phyloP scores from a whole-genome alignment of 257 asterid genomes.

The Fraxinus excelsior region DNA sequence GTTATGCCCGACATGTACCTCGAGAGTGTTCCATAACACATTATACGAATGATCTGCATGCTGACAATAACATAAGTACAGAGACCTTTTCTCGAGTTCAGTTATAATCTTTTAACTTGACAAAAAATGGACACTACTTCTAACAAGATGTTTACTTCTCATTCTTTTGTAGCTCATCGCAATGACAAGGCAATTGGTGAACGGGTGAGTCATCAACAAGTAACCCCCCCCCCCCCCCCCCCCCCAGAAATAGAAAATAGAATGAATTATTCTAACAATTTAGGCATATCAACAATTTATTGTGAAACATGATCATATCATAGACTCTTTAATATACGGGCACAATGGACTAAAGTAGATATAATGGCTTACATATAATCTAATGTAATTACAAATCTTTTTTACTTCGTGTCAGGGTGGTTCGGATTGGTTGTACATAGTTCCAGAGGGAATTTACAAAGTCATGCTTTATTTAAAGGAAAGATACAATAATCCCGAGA shows the following conservation, averaged over 20 bases:
- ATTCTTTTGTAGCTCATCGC: background rate
- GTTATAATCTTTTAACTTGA: background rate
- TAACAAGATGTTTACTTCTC: background rate
- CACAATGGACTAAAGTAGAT: no score
- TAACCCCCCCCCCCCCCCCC: no score
- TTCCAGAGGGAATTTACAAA: constrained; percentile 21
- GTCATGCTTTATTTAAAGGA: background rate
- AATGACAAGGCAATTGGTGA: background rate
- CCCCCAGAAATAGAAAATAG: no score
- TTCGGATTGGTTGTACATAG: constrained; percentile 30
- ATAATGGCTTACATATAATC: no score
- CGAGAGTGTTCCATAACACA: background rate
- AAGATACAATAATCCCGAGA: constrained; percentile 15
- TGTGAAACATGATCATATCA: no score
- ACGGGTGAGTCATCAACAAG: background rate
- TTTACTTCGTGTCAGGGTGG: constrained; percentile 10
- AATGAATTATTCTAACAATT: no score
- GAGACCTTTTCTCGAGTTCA: no score
- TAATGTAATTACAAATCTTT: no score
- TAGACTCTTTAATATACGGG: no score
- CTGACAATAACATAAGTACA: no score
- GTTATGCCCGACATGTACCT: background rate
- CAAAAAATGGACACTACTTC: background rate
- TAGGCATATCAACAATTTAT: no score
- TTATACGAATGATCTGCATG: background rate